phyloP scores from a whole-genome alignment of 352 stramenopile genomes.

The Globisporangium emineosum region DNA sequence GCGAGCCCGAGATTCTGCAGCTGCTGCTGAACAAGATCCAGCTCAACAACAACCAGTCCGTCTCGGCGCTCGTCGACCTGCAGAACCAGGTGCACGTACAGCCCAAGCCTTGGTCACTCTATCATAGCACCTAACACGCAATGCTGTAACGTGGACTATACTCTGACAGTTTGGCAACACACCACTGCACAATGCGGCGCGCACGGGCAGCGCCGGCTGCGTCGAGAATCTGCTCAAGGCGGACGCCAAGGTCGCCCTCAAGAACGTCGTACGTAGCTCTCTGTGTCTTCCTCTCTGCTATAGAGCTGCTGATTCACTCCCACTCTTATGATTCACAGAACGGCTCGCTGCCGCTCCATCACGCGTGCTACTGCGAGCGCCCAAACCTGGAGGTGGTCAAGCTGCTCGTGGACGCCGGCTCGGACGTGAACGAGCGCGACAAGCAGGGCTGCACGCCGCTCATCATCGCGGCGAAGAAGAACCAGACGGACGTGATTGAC shows the following conservation, averaged over 20 bases:
- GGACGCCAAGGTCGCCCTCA: slow-evolving; percentile 36
- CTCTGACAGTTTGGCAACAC: slow-evolving; percentile 68
- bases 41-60: slow-evolving; percentile 33
- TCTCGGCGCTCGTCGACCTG: slow-evolving; percentile 41
- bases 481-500: slow-evolving; percentile 57
- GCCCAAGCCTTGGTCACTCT: background rate
- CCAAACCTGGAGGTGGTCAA: slow-evolving; percentile 51
- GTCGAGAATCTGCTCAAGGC: slow-evolving; percentile 51
- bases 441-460: slow-evolving; percentile 60
- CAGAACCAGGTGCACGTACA: slow-evolving; percentile 50
- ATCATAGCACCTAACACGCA: background rate
- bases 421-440: slow-evolving; percentile 60
- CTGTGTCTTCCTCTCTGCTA: background rate
- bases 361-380: slow-evolving; percentile 73
- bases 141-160: background rate
- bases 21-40: slow-evolving; percentile 52
- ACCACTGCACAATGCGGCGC: slow-evolving; percentile 68
- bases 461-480: slow-evolving; percentile 74
- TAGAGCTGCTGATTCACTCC: no score
- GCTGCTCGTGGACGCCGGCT: slow-evolving; percentile 53
- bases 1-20: slow-evolving; percentile 46
- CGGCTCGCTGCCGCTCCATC: slow-evolving; percentile 65
- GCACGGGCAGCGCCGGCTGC: slow-evolving; percentile 43
- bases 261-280: slow-evolving; percentile 48
- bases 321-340: no score